Percentiles rank a stretch among this genome's conserved stretches.
Evolutionary conservation across 2,329 filamentous ascomycete species (phyloP).

Genomic region (Fusarium tupiense): DNA sequence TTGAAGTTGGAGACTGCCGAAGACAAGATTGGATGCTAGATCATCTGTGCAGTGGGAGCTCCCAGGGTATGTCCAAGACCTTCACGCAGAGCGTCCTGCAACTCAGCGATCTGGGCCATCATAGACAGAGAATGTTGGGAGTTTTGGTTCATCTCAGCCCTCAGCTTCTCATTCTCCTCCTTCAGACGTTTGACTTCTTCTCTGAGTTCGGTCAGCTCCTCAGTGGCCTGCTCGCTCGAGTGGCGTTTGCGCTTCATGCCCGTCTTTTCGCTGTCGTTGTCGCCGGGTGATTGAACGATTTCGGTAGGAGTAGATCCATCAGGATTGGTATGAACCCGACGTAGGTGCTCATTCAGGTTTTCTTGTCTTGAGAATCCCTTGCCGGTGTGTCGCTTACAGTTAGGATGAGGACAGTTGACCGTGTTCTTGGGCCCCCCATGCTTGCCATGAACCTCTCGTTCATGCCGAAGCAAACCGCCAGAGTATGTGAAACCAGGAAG

Average conservation of each 20-base stretch:
- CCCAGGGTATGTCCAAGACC: slow-evolving; percentile 47
- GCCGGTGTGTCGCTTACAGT: slow-evolving; percentile 89
- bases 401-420: slow-evolving; percentile 83
- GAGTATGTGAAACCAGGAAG: slow-evolving; percentile 95
- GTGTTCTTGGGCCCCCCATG: slow-evolving; percentile 89
- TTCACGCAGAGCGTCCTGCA: slow-evolving; percentile 55
- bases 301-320: slow-evolving; percentile 51
- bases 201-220: slow-evolving; percentile 65
- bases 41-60: slow-evolving; percentile 55
- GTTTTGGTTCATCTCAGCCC: slow-evolving; percentile 60
- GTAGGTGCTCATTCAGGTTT: slow-evolving; percentile 92
- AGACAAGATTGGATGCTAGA: slow-evolving; percentile 40
- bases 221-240: slow-evolving; percentile 44
- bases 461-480: slow-evolving; percentile 86
- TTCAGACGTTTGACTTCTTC: slow-evolving; percentile 74
- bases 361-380: slow-evolving; percentile 93
- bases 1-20: not conserved
- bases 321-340: slow-evolving; percentile 79
- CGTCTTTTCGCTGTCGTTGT: slow-evolving; percentile 58
- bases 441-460: slow-evolving; percentile 92
- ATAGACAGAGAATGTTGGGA: slow-evolving; percentile 57
- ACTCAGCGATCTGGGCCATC: slow-evolving; percentile 59
- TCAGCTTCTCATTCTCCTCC: slow-evolving; percentile 71
- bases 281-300: slow-evolving; percentile 53
- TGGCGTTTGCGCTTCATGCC: slow-evolving; percentile 60